Conservation (phyloP, 352 stramenopile species). For the Pythium myriotylum region DNA sequence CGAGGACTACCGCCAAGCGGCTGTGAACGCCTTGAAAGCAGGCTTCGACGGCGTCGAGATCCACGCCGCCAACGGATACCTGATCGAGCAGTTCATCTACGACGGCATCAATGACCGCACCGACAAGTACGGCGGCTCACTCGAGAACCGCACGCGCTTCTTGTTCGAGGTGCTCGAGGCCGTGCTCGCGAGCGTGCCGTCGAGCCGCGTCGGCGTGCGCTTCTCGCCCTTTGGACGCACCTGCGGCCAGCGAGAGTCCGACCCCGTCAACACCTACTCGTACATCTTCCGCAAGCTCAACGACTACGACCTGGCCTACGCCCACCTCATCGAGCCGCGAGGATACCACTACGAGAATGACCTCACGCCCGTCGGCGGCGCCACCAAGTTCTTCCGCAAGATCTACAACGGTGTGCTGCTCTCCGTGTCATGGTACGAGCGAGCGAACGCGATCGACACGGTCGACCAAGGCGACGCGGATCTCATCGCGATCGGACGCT, state of each 20-base stretch:
- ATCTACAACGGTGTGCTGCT: constrained; percentile 69
- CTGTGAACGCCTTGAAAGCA: constrained; percentile 43
- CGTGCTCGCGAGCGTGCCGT: constrained; percentile 16
- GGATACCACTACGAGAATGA: constrained; percentile 38
- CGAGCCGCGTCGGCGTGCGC: constrained; percentile 24
- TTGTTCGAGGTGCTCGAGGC: constrained; percentile 58
- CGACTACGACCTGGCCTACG: constrained; percentile 57
- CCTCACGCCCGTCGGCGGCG: constrained; percentile 28
- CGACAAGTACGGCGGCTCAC: constrained; percentile 72
- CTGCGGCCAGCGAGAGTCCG: constrained; percentile 4
- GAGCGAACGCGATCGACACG: constrained; percentile 45
- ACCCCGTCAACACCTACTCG: constrained; percentile 39
- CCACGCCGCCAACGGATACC: constrained; percentile 86
- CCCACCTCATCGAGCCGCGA: constrained; percentile 66
- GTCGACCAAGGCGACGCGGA: constrained; percentile 58
- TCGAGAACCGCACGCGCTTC: constrained; percentile 69
- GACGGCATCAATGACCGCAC: constrained; percentile 61
- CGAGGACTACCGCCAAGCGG: constrained; percentile 56
- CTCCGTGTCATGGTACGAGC: constrained; percentile 56
- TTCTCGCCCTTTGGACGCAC: constrained; percentile 13
- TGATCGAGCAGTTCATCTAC: constrained; percentile 87
- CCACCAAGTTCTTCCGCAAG: constrained; percentile 46
- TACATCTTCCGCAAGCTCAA: constrained; percentile 60
- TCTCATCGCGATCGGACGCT: constrained; percentile 63
- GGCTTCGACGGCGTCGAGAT: constrained; percentile 51